Evolutionary conservation across 2,329 filamentous ascomycete genomes (phyloP).

Genomic region (Clarireedia homoeocarpa): DNA sequence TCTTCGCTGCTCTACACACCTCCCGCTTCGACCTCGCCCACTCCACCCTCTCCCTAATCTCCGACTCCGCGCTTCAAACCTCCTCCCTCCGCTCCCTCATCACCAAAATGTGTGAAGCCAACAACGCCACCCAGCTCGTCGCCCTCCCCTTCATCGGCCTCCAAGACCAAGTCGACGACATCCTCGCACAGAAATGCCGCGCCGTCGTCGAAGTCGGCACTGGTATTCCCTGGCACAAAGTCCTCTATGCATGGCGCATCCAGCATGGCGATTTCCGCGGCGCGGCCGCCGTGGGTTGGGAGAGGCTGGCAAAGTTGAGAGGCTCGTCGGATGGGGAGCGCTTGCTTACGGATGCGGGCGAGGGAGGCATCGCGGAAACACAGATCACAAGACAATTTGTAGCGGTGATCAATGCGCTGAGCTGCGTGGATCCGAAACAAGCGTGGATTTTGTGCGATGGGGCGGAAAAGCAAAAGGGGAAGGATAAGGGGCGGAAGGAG

Average conservation of each 20-base stretch:
- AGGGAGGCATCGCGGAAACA: constrained; percentile 51
- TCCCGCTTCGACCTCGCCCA: constrained; percentile 79
- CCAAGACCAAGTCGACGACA: constrained; percentile 69
- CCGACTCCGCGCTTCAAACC: constrained; percentile 62
- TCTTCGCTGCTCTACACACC: constrained; percentile 71
- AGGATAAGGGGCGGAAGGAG: not conserved
- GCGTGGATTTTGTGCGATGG: constrained; percentile 66
- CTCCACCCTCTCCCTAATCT: constrained; percentile 65
- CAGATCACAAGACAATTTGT: constrained; percentile 69
- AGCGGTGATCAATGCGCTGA: constrained; percentile 86
- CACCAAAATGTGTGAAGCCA: constrained; percentile 60
- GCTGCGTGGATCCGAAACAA: constrained; percentile 74
- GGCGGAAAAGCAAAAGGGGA: constrained; percentile 25
- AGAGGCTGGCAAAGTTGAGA: constrained; percentile 55
- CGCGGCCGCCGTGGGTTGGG: constrained; percentile 53
- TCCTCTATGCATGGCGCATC: constrained; percentile 87
- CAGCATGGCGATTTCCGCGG: constrained; percentile 84
- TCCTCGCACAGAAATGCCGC: constrained; percentile 64
- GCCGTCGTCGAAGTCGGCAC: constrained; percentile 56
- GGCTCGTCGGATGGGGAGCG: constrained; percentile 51
- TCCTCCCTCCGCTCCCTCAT: constrained; percentile 65
- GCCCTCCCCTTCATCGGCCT: constrained; percentile 72
- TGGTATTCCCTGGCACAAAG: constrained; percentile 72
- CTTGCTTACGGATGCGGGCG: constrained; percentile 40
- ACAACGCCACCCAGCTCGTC: constrained; percentile 59